Conservation (phyloP, 2,329 filamentous ascomycete genomes). For the Magnaporthiopsis incrustans region DNA sequence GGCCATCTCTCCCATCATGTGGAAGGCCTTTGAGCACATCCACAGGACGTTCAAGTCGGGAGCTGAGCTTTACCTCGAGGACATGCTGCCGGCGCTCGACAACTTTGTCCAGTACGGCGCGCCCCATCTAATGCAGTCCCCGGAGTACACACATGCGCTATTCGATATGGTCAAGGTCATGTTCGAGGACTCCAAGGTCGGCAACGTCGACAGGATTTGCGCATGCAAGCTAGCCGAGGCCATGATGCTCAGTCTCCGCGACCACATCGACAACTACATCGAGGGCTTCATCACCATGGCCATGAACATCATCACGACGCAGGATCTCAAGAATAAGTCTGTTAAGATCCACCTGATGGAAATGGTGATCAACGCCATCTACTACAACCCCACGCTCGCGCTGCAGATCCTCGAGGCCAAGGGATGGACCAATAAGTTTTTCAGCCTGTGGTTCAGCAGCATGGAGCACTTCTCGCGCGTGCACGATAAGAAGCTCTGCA, state of each 20-base stretch:
- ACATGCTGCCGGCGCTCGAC: slow-evolving; percentile 96
- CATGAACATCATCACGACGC: slow-evolving; percentile 69
- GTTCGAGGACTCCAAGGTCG: slow-evolving; percentile 86
- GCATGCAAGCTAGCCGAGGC: slow-evolving; percentile 96
- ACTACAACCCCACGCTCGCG: slow-evolving; percentile 86
- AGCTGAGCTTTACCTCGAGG: slow-evolving; percentile 93
- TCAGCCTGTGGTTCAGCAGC: slow-evolving; percentile 94
- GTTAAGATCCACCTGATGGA: slow-evolving; percentile 97
- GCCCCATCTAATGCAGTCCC: slow-evolving; percentile 71
- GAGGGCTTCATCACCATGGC: slow-evolving; percentile 83
- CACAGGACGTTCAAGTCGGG: slow-evolving; percentile 96
- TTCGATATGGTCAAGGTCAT: slow-evolving; percentile 93
- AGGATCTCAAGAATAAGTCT: slow-evolving; percentile 80
- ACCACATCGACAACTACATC: slow-evolving; percentile 80
- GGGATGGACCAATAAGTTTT: slow-evolving; percentile 97
- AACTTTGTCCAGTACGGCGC: slow-evolving; percentile 96
- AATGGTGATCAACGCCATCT: slow-evolving; percentile 96
- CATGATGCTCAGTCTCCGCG: slow-evolving; percentile 90
- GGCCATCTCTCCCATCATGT: slow-evolving; percentile 92
- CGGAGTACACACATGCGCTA: slow-evolving; percentile 77
- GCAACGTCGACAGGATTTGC: slow-evolving; percentile 89
- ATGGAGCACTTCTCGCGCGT: slow-evolving; percentile 91
- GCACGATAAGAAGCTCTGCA: slow-evolving; percentile 97
- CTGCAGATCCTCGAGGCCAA: slow-evolving; percentile 84
- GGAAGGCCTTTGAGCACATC: slow-evolving; percentile 95